These are phyloP conservation scores for Phytophthora podocarpi DNA, from an alignment of 352 stramenopile genomes.

Conservation along the genomic window DNA sequence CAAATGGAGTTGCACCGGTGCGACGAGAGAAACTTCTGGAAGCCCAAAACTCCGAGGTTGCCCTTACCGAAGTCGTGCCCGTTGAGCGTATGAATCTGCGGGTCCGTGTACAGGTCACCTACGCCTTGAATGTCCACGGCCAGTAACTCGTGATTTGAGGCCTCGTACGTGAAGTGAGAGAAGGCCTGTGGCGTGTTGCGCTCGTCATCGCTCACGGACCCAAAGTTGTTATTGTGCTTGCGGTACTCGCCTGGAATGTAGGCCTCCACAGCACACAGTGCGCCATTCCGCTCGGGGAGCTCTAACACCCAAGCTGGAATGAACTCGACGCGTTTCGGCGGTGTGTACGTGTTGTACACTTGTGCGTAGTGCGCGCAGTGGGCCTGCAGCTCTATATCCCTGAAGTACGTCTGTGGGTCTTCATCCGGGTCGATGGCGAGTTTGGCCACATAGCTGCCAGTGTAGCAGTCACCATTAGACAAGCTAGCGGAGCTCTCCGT, in stretches of 20 bases:
- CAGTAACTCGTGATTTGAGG: slow-evolving; percentile 90
- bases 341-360: slow-evolving; percentile 88
- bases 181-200: slow-evolving; percentile 92
- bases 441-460: slow-evolving; percentile 83
- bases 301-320: slow-evolving; percentile 86
- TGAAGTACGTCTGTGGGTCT: slow-evolving; percentile 89
- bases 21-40: slow-evolving; percentile 88
- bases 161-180: slow-evolving; percentile 94
- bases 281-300: slow-evolving; percentile 69
- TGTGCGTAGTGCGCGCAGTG: slow-evolving; percentile 85
- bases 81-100: slow-evolving; percentile 90
- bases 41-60: slow-evolving; percentile 82
- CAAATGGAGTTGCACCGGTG: slow-evolving; percentile 91
- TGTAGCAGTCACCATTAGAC: slow-evolving; percentile 31
- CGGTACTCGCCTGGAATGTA: slow-evolving; percentile 87
- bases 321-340: slow-evolving; percentile 84
- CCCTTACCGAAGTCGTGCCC: slow-evolving; percentile 89
- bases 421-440: slow-evolving; percentile 88
- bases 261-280: slow-evolving; percentile 77
- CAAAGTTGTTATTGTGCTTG: slow-evolving; percentile 92
- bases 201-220: slow-evolving; percentile 83
- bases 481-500: slow-evolving; percentile 23
- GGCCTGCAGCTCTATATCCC: slow-evolving; percentile 87
- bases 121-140: slow-evolving; percentile 96
- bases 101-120: slow-evolving; percentile 96